Base-by-base conservation (phyloP, 495 filamentous ascomycete genomes). In the Penicillium silybi region DNA sequence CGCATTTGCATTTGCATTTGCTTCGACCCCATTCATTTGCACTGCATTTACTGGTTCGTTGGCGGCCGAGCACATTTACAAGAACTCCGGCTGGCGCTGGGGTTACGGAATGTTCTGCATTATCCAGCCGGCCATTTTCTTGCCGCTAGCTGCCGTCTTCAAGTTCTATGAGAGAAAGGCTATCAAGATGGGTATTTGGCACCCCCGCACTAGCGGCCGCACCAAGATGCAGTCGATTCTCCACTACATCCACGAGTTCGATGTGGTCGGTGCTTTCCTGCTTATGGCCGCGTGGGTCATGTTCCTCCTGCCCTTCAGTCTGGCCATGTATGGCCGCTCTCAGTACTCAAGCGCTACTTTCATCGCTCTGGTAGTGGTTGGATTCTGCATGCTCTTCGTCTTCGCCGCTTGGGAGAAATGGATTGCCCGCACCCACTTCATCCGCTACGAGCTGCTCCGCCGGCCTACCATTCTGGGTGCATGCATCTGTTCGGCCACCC, bases 381-480 rank as follows among this genome's bases (percentile, higher is more conserved):
- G 85, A 0, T 59, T 78, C 51, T 34, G 75, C 1, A 64, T 82
- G 20, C 61, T 87, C 35, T 64, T 83, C 41, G 67, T 71, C 34
- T 88, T 89, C 50, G 73, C 62, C 1, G 48, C 81, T 2, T 86
- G 76, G 68, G 87, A 89, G 64, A 73, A 72, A 48, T 79, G 63
- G 62, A 42, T 74, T 41, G 76, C 85, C n/a, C 76, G 76, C 49
- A 63, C 57, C n/a, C 75, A 76, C 8, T 86, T 90, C 58, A 75
- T 90, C 44, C 76, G 77, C 17, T 86, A 76, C 52, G 66, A 76
- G 26, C 68, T 88, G 4, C 68, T 90, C 34, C 75, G 63, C 46
- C 73, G 85, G 32, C 84, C 82, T 13, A 89, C 85, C 27, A 79
- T 89, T 22, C 58, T 88, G 0, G 83, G 83, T 16, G 82, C 85